Percentiles rank a stretch among this genome's conserved stretches.
Evolutionary conservation across 2,329 filamentous ascomycete species (phyloP).

Genomic region (Xylaria sp.): DNA sequence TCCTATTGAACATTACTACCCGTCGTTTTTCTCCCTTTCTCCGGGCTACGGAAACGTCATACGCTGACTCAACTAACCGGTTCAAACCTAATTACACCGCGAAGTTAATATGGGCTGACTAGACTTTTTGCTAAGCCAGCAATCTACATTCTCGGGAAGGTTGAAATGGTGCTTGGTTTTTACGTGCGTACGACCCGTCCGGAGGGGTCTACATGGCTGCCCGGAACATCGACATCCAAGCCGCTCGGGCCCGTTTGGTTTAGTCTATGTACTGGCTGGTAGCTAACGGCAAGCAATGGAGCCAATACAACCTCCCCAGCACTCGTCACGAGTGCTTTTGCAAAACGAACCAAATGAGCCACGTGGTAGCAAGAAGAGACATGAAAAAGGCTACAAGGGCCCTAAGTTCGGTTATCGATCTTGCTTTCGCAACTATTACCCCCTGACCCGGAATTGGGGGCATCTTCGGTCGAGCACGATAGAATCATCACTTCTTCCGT

Average conservation of each 20-base stretch:
- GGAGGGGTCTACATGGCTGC: neutral
- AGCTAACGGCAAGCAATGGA: neutral
- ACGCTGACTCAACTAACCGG: neutral
- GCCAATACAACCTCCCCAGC: neutral
- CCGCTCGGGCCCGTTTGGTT: neutral
- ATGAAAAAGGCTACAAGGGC: neutral
- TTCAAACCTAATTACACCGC: neutral
- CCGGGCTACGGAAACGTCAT: neutral
- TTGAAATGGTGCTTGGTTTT: neutral
- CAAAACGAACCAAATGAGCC: neutral
- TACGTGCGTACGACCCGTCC: neutral
- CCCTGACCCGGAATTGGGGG: neutral
- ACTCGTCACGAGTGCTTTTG: neutral
- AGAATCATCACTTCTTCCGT: conserved; percentile 41
- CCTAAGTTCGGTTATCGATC: neutral
- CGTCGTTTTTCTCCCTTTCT: neutral
- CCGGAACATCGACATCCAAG: neutral
- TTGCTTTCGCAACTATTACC: neutral
- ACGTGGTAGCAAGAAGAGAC: neutral
- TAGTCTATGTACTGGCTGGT: neutral
- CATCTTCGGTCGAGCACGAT: conserved; percentile 25
- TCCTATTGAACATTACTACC: no score
- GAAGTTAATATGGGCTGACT: neutral
- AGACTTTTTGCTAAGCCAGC: neutral
- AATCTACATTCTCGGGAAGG: neutral